Evolutionary conservation across 805 yeast genomes (phyloP).

Genomic region (Komagataella pseudopastoris): DNA sequence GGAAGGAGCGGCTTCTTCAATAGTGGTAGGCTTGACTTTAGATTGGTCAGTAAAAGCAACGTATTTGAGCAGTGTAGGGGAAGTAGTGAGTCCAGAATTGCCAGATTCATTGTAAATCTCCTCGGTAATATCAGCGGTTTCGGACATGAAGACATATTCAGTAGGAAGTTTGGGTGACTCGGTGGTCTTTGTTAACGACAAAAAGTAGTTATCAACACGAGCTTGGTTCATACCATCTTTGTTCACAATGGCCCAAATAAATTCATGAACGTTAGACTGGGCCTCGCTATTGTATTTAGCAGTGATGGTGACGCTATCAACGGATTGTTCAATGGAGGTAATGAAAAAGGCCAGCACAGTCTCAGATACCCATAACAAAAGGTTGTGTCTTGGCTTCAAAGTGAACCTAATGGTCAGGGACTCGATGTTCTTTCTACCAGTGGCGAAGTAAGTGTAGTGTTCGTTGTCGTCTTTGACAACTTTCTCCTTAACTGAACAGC

Average conservation of each 20-base stretch:
- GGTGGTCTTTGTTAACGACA: slow-evolving; percentile 73
- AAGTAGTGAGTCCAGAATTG: slow-evolving; percentile 23
- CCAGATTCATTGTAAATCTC: slow-evolving; percentile 39
- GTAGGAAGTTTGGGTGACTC: slow-evolving; percentile 60
- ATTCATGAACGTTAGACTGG: slow-evolving; percentile 42
- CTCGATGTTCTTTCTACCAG: slow-evolving; percentile 76
- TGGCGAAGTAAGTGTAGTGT: slow-evolving; percentile 57
- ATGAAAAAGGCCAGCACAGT: slow-evolving; percentile 41
- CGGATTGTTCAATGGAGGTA: slow-evolving; percentile 38
- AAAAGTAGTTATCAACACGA: slow-evolving; percentile 67
- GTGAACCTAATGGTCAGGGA: slow-evolving; percentile 46
- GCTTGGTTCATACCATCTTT: slow-evolving; percentile 68
- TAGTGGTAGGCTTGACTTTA: slow-evolving; percentile 48
- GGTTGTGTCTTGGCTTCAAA: slow-evolving; percentile 70
- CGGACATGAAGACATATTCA: slow-evolving; percentile 80
- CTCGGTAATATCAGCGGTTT: slow-evolving; percentile 69
- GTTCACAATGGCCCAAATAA: slow-evolving; percentile 74
- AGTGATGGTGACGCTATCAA: slow-evolving; percentile 47
- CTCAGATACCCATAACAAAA: slow-evolving; percentile 57
- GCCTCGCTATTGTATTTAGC: slow-evolving; percentile 36
- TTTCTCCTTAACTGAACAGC: slow-evolving; percentile 32
- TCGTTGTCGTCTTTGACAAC: slow-evolving; percentile 52
- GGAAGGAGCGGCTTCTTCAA: slow-evolving; percentile 38
- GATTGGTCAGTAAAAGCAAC: slow-evolving; percentile 81
- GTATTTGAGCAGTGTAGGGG: slow-evolving; percentile 37